Conservation (phyloP, 2,329 filamentous ascomycete genomes). For the Aspergillus pseudoglaucus region DNA sequence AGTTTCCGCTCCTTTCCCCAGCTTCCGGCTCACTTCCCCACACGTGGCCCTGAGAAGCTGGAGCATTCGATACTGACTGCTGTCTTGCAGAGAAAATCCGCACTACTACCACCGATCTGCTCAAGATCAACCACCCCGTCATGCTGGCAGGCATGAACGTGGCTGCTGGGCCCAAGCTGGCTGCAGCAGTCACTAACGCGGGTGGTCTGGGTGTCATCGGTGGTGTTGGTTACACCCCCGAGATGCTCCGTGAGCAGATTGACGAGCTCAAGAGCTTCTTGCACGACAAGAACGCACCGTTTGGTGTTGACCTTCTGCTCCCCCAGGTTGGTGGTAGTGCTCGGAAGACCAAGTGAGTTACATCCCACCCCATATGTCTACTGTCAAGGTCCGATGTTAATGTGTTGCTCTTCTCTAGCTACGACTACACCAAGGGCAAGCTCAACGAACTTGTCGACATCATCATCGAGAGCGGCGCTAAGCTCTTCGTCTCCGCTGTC, state of each 20-base stretch:
- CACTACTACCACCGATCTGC: constrained; percentile 87
- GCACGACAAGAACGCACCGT: constrained; percentile 84
- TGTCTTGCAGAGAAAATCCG: constrained; percentile 67
- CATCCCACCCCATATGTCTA: neutral
- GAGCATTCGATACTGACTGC: constrained; percentile 16
- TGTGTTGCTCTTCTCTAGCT: constrained; percentile 50
- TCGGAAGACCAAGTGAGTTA: constrained; percentile 77
- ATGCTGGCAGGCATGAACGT: constrained; percentile 99
- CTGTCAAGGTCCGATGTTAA: constrained; percentile 4
- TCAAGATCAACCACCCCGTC: constrained; percentile 95
- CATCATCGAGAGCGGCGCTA: constrained; percentile 84
- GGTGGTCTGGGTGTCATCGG: constrained; percentile 95
- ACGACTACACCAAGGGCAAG: constrained; percentile 99
- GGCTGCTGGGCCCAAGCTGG: constrained; percentile 90
- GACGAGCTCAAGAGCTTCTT: constrained; percentile 86
- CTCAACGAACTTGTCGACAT: constrained; percentile 84
- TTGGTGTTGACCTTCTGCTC: constrained; percentile 87
- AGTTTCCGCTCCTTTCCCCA: constrained; percentile 29
- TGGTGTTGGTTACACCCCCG: constrained; percentile 83
- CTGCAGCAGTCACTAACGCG: constrained; percentile 93
- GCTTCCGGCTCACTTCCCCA: constrained; percentile 1
- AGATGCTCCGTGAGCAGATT: constrained; percentile 94
- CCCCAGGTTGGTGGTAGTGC: constrained; percentile 92
- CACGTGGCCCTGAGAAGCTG: constrained; percentile 1
- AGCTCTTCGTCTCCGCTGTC: constrained; percentile 93